These are phyloP conservation scores for Jamesozyma piceae DNA, from an alignment of 805 yeast species.

Conservation along the genomic window DNA sequence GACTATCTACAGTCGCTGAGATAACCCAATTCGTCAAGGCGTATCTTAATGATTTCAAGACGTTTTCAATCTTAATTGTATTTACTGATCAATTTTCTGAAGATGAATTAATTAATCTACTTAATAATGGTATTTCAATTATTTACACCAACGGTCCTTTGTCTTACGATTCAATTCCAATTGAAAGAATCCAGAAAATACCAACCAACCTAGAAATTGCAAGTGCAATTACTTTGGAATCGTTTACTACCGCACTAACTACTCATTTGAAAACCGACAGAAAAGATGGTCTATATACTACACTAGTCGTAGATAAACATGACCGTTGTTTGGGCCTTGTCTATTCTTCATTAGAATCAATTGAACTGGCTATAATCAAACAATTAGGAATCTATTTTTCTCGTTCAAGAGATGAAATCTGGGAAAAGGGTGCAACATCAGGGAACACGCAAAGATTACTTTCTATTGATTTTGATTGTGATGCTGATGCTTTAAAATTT, in stretches of 20 bases:
- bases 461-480: constrained; percentile 73
- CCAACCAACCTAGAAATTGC: constrained; percentile 5
- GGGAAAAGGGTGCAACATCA: constrained; percentile 95
- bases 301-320: constrained; percentile 63
- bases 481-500: constrained; percentile 81
- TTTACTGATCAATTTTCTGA: constrained; percentile 21
- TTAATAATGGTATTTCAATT: constrained; percentile 52
- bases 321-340: constrained; percentile 81
- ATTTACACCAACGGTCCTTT: constrained; percentile 27
- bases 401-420: constrained; percentile 74
- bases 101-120: constrained; percentile 42
- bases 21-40: constrained; percentile 11
- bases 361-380: constrained; percentile 70
- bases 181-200: constrained; percentile 32
- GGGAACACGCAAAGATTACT: constrained; percentile 84
- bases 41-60: constrained; percentile 10
- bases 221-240: constrained; percentile 10
- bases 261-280: constrained; percentile 64
- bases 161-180: constrained; percentile 36
- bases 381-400: constrained; percentile 90
- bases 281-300: constrained; percentile 73
- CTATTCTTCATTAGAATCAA: constrained; percentile 77
- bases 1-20: constrained; percentile 11
- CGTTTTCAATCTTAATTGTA: constrained; percentile 22
- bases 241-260: constrained; percentile 28